A percentile compares a stretch with the other conserved stretches of the same genome.
Evolutionary conservation across 2,329 filamentous ascomycete species (phyloP).

Genomic region (Fusarium euwallaceae): DNA sequence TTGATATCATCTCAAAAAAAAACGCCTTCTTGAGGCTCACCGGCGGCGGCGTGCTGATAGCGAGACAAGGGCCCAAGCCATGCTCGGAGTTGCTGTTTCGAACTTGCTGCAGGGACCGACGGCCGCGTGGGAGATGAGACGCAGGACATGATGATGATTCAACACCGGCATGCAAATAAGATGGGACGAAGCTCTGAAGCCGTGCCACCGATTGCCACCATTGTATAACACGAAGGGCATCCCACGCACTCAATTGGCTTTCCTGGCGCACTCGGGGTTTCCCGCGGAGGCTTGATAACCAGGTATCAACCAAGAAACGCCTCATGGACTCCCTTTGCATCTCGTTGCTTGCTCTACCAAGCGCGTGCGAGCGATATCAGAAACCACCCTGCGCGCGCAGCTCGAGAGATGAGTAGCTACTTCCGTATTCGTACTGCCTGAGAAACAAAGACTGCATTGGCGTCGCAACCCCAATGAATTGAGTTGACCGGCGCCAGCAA

Average conservation of each 20-base stretch:
- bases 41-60: conserved; percentile 3
- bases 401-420: conserved; percentile 10
- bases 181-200: not conserved
- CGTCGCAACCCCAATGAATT: conserved; percentile 32
- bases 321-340: not conserved
- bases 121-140: conserved; percentile 16
- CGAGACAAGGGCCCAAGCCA: conserved; percentile 5
- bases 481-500: conserved; percentile 36
- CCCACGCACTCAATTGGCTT: conserved; percentile 23
- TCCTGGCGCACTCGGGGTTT: conserved; percentile 1
- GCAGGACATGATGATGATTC: conserved; percentile 18
- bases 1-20: conserved; percentile 25
- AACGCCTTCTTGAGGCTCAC: conserved; percentile 7
- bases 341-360: not conserved
- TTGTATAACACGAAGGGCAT: conserved; percentile 11
- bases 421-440: conserved; percentile 16
- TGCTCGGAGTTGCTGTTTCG: conserved; percentile 13
- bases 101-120: not conserved
- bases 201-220: conserved; percentile 8
- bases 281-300: conserved; percentile 9
- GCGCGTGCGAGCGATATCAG: conserved; percentile 1
- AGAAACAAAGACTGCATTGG: conserved; percentile 25
- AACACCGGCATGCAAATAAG: conserved; percentile 23
- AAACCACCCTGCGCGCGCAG: conserved; percentile 1
- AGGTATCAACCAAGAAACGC: not conserved